These are phyloP conservation scores for Scutellaria galericulata DNA, from an alignment of 257 asterid species.

Conservation along the genomic window DNA sequence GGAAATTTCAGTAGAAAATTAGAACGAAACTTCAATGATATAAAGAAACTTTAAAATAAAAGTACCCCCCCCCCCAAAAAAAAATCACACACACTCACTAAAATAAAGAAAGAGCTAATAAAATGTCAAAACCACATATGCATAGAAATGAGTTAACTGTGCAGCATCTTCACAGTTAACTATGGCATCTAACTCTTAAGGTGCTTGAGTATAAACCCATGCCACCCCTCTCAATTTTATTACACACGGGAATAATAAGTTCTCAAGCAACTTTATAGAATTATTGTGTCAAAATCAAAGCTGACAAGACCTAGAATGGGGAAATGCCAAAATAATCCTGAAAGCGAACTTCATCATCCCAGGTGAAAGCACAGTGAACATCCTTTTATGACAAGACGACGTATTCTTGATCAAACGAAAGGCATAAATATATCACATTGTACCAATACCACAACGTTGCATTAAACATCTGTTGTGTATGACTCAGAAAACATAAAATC, in stretches of 20 bases:
- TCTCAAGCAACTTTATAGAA: not conserved
- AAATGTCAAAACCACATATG: not conserved
- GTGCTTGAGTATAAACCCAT: not conserved
- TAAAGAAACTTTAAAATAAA: not conserved
- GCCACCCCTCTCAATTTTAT: not conserved
- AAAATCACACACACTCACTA: not conserved
- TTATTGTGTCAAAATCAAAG: not conserved
- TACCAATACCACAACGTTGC: not conserved
- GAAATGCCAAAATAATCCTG: not conserved
- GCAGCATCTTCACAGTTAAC: constrained; percentile 11
- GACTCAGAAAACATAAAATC: constrained; percentile 12
- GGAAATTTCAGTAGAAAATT: not conserved
- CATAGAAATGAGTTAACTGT: not conserved
- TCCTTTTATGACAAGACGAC: not conserved
- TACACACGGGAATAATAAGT: not conserved
- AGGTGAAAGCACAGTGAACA: constrained; percentile 20
- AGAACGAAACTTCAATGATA: no score
- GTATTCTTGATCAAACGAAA: not conserved
- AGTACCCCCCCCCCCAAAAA: not conserved
- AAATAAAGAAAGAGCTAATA: no score
- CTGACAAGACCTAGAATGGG: constrained; percentile 10
- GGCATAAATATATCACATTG: not conserved
- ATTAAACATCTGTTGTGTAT: not conserved
- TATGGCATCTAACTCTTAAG: not conserved
- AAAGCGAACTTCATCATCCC: constrained; percentile 1